Percentiles rank a stretch among this genome's conserved stretches.
Conservation (phyloP, 2,329 filamentous ascomycete species). For the Fusarium lyarnte region DNA sequence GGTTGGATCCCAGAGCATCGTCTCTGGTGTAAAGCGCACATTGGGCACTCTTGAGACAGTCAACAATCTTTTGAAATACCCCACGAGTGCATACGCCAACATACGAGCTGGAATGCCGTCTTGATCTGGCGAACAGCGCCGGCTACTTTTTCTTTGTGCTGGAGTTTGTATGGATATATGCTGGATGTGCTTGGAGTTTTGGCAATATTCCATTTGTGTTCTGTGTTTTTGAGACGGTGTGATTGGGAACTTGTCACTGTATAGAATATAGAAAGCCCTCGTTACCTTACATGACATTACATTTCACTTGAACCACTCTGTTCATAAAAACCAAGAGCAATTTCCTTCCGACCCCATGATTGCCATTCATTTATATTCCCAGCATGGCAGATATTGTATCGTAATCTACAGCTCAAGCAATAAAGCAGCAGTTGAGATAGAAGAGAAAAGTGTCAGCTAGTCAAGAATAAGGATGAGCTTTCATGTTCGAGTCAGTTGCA, state of each 20-base stretch:
- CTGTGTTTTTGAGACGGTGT: background rate
- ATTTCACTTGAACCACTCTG: background rate
- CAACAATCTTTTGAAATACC: slow-evolving; percentile 64
- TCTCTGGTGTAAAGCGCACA: slow-evolving; percentile 58
- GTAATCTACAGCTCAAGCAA: background rate
- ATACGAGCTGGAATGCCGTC: slow-evolving; percentile 54
- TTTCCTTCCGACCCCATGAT: background rate
- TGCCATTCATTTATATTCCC: background rate
- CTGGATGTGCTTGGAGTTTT: background rate
- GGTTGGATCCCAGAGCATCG: slow-evolving; percentile 63
- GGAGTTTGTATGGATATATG: slow-evolving; percentile 3
- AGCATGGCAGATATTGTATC: background rate
- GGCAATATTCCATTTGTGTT: background rate
- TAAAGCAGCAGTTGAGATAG: background rate
- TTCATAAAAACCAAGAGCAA: background rate
- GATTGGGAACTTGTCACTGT: slow-evolving; percentile 14
- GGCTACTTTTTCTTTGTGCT: slow-evolving; percentile 1
- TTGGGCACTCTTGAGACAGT: slow-evolving; percentile 60
- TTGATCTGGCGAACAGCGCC: background rate
- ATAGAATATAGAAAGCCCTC: slow-evolving; percentile 27
- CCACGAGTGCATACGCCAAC: slow-evolving; percentile 67
- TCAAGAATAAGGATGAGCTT: too few relatives aligned
- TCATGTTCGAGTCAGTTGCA: background rate
- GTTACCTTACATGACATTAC: background rate
- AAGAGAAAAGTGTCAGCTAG: too few relatives aligned